Percentiles rank a stretch among this genome's conserved stretches.
phyloP scores from a whole-genome alignment of 1,284 basidiomycete genomes.

The Trichosporon sp. region DNA sequence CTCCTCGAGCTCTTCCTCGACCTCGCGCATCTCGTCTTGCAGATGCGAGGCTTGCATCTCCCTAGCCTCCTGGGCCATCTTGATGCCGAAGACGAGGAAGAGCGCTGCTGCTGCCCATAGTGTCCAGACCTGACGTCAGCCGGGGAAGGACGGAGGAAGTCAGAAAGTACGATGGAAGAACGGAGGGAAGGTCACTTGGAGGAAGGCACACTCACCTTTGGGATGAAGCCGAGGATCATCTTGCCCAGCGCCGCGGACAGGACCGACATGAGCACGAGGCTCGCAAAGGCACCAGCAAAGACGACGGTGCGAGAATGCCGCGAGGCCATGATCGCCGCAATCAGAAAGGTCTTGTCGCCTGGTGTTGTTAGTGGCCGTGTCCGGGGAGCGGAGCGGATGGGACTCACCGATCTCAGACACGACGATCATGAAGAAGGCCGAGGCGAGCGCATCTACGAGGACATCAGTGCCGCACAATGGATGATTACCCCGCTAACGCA shows the following conservation, averaged over 20 bases:
- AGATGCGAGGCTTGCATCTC: slow-evolving; percentile 69
- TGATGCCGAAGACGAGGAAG: slow-evolving; percentile 79
- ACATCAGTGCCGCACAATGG: neutral
- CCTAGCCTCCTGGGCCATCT: slow-evolving; percentile 74
- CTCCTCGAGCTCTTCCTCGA: slow-evolving; percentile 71
- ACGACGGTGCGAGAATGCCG: slow-evolving; percentile 80
- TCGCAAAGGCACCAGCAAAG: slow-evolving; percentile 82
- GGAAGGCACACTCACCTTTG: slow-evolving; percentile 51
- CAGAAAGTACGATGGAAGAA: too few relatives aligned
- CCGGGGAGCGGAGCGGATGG: neutral
- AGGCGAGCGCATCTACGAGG: slow-evolving; percentile 55
- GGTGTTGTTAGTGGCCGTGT: slow-evolving; percentile 17
- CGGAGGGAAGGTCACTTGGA: too few relatives aligned
- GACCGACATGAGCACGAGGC: slow-evolving; percentile 85
- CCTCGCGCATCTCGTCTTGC: slow-evolving; percentile 85
- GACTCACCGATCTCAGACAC: slow-evolving; percentile 65
- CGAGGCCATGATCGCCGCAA: slow-evolving; percentile 94
- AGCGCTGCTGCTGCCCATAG: slow-evolving; percentile 62
- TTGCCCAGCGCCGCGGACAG: slow-evolving; percentile 83
- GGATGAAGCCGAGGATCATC: slow-evolving; percentile 73
- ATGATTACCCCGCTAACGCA: neutral
- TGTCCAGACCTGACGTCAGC: slow-evolving; percentile 34
- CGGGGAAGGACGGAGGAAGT: too few relatives aligned
- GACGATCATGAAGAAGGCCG: slow-evolving; percentile 81
- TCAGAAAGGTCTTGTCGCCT: slow-evolving; percentile 98